Evolutionary conservation across 176 grass and related monocot genomes (phyloP).

Genomic region (bread wheat (Triticum aestivum)): DNA sequence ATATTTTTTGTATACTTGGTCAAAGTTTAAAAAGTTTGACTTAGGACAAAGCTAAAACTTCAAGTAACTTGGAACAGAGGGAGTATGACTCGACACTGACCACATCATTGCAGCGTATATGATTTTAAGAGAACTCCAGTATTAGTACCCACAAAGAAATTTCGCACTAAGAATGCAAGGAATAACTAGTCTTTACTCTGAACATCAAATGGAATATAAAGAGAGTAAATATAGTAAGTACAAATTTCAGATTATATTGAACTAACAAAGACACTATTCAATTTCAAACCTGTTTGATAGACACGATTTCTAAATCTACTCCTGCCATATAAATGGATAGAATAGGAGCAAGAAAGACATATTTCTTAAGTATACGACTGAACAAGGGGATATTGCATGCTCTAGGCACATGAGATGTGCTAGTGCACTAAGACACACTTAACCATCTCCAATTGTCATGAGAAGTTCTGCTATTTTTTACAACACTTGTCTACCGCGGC

Average conservation of each 20-base stretch:
- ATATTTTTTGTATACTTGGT: background rate
- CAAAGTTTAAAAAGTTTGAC: background rate
- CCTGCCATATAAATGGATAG: background rate
- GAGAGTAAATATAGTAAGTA: background rate
- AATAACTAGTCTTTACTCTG: background rate
- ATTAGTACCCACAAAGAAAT: conserved; percentile 6
- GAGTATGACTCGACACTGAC: background rate
- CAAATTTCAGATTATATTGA: conserved; percentile 3
- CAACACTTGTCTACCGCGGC: background rate
- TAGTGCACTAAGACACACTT: background rate
- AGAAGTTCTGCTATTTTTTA: background rate
- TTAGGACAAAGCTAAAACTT: background rate
- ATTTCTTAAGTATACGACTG: background rate
- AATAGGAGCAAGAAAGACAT: background rate
- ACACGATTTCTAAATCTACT: background rate
- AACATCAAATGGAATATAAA: background rate
- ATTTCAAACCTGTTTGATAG: background rate
- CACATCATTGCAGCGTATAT: background rate
- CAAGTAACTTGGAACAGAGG: background rate
- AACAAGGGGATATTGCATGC: background rate
- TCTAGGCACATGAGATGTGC: background rate
- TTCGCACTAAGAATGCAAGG: background rate
- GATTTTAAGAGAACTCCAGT: background rate
- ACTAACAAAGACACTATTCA: background rate
- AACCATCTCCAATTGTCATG: background rate